Percentiles rank a stretch among this genome's conserved stretches.
These are phyloP conservation scores for Sporothrix globosa DNA, from an alignment of 2,329 filamentous ascomycete species.

Conservation along the genomic window DNA sequence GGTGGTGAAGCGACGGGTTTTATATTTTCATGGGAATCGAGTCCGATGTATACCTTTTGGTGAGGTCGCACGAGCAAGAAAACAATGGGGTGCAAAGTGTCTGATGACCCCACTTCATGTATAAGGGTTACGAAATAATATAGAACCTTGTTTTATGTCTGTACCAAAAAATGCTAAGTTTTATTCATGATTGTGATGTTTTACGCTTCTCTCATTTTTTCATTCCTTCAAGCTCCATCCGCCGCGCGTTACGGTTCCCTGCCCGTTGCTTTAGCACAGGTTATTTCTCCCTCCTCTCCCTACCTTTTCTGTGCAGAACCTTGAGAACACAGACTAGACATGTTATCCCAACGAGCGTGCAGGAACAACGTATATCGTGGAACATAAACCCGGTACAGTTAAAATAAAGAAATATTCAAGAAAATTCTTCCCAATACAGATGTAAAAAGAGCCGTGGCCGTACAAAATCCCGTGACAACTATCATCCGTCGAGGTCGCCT, in stretches of 20 bases:
- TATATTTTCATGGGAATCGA: neutral
- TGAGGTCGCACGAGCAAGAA: neutral
- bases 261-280: neutral
- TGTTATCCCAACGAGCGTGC: neutral
- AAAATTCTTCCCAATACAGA: neutral
- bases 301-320: neutral
- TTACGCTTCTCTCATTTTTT: neutral
- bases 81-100: neutral
- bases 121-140: too few relatives aligned
- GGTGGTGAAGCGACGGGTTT: conserved; percentile 18
- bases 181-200: too few relatives aligned
- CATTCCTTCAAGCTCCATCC: neutral
- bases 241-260: neutral
- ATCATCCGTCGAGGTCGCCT: neutral
- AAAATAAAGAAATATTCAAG: neutral
- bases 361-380: neutral
- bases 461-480: neutral
- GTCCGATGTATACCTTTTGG: neutral
- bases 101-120: too few relatives aligned
- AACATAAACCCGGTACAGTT: neutral
- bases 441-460: neutral
- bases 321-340: neutral
- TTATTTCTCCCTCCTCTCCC: neutral
- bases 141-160: too few relatives aligned
- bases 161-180: too few relatives aligned